These are phyloP conservation scores for Conidiobolus incongruus DNA, from an alignment of 371 early-diverging fungal genomes.

Conservation along the genomic window DNA sequence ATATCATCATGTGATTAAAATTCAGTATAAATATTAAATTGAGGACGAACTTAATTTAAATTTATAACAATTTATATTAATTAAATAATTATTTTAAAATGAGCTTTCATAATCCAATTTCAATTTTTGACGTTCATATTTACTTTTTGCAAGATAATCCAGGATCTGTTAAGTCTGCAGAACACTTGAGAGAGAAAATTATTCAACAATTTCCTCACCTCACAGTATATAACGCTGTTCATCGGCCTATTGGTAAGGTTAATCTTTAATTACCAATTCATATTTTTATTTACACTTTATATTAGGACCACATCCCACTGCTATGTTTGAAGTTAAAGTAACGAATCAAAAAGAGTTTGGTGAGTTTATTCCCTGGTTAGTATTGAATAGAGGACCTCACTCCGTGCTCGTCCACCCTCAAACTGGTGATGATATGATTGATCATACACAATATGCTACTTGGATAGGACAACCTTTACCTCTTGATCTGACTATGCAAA, in stretches of 20 bases:
- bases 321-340: constrained; percentile 3
- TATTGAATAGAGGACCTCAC: background rate
- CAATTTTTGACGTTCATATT: constrained; percentile 1
- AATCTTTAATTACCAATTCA: no score
- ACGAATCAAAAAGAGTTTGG: background rate
- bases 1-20: no score
- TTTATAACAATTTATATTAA: no score
- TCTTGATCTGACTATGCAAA: background rate
- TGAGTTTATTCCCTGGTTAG: constrained; percentile 1
- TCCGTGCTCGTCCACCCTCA: constrained; percentile 1
- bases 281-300: no score
- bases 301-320: constrained; percentile 4
- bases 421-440: background rate
- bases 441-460: background rate
- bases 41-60: no score
- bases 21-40: no score
- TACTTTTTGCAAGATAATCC: background rate
- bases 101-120: background rate
- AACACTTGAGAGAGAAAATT: background rate
- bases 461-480: background rate
- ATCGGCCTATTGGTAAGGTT: constrained; percentile 1
- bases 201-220: background rate
- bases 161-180: background rate
- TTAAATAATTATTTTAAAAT: no score
- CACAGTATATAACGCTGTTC: constrained; percentile 1